Evolutionary conservation across 352 stramenopile genomes (phyloP).

Genomic region (Phytophthora melonis): DNA sequence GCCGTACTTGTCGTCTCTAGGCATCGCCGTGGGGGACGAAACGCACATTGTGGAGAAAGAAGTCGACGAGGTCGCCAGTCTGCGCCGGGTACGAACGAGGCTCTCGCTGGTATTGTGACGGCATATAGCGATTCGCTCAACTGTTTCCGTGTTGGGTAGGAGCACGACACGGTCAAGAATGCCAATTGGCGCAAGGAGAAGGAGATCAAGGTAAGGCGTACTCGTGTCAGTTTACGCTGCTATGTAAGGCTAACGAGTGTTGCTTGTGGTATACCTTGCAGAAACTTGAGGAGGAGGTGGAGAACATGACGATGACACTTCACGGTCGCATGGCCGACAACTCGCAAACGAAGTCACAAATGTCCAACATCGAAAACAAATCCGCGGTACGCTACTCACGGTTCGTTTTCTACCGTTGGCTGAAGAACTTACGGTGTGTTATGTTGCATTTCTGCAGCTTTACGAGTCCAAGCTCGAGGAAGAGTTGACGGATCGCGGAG

Average conservation of each 20-base stretch:
- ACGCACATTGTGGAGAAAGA: conserved; percentile 85
- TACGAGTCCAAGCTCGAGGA: conserved; percentile 86
- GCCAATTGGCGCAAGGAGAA: conserved; percentile 74
- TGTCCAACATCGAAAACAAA: conserved; percentile 81
- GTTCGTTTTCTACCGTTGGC: neutral
- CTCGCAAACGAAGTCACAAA: conserved; percentile 67
- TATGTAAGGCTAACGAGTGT: conserved; percentile 2
- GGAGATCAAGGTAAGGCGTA: conserved; percentile 61
- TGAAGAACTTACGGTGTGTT: neutral
- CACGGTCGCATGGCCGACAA: conserved; percentile 68
- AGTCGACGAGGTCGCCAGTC: conserved; percentile 73
- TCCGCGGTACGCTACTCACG: conserved; percentile 50
- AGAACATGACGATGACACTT: conserved; percentile 76
- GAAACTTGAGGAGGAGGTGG: conserved; percentile 83
- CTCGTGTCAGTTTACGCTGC: neutral
- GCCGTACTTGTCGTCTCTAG: conserved; percentile 78
- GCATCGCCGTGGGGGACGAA: conserved; percentile 77
- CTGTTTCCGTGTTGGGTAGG: conserved; percentile 37
- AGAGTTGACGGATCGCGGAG: conserved; percentile 68
- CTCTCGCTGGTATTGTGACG: neutral
- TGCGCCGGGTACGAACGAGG: conserved; percentile 56
- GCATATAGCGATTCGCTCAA: neutral
- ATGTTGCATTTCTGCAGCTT: conserved; percentile 42
- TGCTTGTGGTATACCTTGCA: conserved; percentile 10
- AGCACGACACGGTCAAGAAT: conserved; percentile 74